Evolutionary conservation across 2,329 filamentous ascomycete genomes (phyloP).

Genomic region (Curvularia lunata): DNA sequence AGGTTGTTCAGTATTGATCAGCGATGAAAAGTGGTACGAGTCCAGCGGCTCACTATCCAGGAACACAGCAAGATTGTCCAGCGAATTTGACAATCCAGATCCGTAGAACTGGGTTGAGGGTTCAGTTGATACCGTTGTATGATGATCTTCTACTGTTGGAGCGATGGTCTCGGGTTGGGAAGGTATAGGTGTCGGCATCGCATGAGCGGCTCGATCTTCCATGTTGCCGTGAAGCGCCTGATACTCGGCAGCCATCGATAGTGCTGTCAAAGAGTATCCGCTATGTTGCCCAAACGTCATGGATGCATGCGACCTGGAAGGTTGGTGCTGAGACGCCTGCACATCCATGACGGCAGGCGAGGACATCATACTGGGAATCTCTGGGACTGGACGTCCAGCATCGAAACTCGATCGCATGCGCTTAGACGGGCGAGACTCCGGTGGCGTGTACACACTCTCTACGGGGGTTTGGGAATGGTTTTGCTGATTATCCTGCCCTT

Average conservation of each 20-base stretch:
- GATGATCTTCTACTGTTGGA: slow-evolving; percentile 23
- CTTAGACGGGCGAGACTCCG: slow-evolving; percentile 33
- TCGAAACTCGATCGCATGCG: slow-evolving; percentile 38
- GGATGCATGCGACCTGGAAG: slow-evolving; percentile 24
- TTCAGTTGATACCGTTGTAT: slow-evolving; percentile 10
- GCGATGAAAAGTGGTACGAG: slow-evolving; percentile 49
- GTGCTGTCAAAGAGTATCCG: slow-evolving; percentile 46
- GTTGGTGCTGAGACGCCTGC: slow-evolving; percentile 25
- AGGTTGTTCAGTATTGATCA: slow-evolving; percentile 51
- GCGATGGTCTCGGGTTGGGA: slow-evolving; percentile 22
- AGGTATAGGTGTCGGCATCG: slow-evolving; percentile 20
- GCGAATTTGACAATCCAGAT: slow-evolving; percentile 38
- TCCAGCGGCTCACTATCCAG: slow-evolving; percentile 48
- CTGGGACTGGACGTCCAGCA: slow-evolving; percentile 33
- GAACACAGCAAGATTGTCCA: slow-evolving; percentile 49
- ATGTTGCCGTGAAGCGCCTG: slow-evolving; percentile 45
- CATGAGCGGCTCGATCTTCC: slow-evolving; percentile 19
- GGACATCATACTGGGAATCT: slow-evolving; percentile 37
- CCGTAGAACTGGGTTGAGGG: slow-evolving; percentile 17
- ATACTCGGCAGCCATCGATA: slow-evolving; percentile 53
- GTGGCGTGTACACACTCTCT: slow-evolving; percentile 17
- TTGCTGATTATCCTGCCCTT: slow-evolving; percentile 25
- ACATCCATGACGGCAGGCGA: slow-evolving; percentile 29
- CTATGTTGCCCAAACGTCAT: slow-evolving; percentile 32
- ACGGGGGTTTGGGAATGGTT: slow-evolving; percentile 12